Evolutionary conservation across 208 protist species (phyloP).

Genomic region (Crithidia brevicula): DNA sequence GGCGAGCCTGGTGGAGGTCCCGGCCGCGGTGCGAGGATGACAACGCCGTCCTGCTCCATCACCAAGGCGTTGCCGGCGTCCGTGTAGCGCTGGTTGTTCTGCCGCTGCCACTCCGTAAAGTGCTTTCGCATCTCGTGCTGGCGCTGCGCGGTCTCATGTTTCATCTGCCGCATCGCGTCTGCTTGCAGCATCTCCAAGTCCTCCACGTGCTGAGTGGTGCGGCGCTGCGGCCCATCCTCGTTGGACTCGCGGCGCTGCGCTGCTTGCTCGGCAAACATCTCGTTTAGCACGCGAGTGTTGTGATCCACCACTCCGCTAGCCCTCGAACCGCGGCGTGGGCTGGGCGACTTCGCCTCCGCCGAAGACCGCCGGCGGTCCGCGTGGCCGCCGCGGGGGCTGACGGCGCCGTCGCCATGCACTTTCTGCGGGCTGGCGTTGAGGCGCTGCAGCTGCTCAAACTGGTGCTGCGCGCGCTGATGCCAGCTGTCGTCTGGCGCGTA

Average conservation of each 20-base stretch:
- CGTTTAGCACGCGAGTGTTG: slow-evolving; percentile 41
- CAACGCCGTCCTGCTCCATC: slow-evolving; percentile 45
- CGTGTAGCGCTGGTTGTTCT: slow-evolving; percentile 46
- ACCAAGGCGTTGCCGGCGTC: slow-evolving; percentile 45
- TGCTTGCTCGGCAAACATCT: slow-evolving; percentile 37
- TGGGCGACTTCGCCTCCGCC: slow-evolving; percentile 10
- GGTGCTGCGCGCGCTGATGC: slow-evolving; percentile 52
- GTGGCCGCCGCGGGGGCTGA: slow-evolving; percentile 6
- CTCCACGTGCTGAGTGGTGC: slow-evolving; percentile 25
- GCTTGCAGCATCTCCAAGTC: slow-evolving; percentile 20
- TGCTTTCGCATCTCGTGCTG: slow-evolving; percentile 43
- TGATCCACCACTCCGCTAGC: slow-evolving; percentile 21
- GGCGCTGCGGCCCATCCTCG: not conserved
- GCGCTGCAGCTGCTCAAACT: slow-evolving; percentile 73
- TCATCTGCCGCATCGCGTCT: slow-evolving; percentile 24
- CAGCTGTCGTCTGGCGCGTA: slow-evolving; percentile 39
- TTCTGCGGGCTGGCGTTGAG: slow-evolving; percentile 52
- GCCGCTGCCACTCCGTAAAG: slow-evolving; percentile 46
- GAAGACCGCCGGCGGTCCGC: slow-evolving; percentile 9
- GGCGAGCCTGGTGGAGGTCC: slow-evolving; percentile 4
- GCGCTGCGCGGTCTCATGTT: slow-evolving; percentile 28
- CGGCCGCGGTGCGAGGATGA: slow-evolving; percentile 49
- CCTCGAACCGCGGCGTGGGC: slow-evolving; percentile 12
- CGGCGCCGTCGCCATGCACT: slow-evolving; percentile 8
- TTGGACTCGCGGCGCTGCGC: slow-evolving; percentile 2